A percentile compares a stretch with the other conserved stretches of the same genome.
Conservation (phyloP, 768 basidiomycete species). For the Mycena latifolia region DNA sequence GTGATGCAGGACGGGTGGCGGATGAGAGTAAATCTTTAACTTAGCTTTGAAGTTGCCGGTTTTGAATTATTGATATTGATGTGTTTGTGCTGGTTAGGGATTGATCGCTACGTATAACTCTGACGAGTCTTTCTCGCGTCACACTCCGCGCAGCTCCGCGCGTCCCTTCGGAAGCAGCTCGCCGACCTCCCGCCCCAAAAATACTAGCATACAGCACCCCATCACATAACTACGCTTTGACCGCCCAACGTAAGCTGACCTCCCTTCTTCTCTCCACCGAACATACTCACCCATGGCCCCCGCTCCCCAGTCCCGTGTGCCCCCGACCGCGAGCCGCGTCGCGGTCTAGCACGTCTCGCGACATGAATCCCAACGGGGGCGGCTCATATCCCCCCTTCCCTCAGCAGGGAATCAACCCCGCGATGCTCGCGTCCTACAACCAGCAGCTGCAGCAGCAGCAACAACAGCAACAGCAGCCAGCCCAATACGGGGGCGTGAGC, state of each 20-base stretch:
- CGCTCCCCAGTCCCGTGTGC: neutral
- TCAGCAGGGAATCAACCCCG: conserved; percentile 34
- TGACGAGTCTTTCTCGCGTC: neutral
- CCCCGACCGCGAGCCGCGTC: too few species aligned
- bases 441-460: conserved; percentile 13
- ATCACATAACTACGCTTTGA: conserved; percentile 27
- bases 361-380: conserved; percentile 29
- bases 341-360: neutral
- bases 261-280: neutral
- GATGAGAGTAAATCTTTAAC: neutral
- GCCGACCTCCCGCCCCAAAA: conserved; percentile 16
- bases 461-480: conserved; percentile 17
- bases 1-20: neutral
- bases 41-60: too few species aligned
- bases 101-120: neutral
- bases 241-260: conserved; percentile 22
- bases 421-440: conserved; percentile 36
- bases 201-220: conserved; percentile 14
- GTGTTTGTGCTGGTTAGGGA: too few species aligned
- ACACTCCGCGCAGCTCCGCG: too few species aligned
- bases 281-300: conserved; percentile 6
- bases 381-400: conserved; percentile 21
- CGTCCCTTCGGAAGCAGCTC: conserved; percentile 25
- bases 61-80: too few species aligned
- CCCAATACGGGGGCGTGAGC: conserved; percentile 24